Evolutionary conservation across 2,329 filamentous ascomycete species (phyloP), one percentile per base, ranked within the genome.

Genomic region (Xylogone sp.): DNA sequence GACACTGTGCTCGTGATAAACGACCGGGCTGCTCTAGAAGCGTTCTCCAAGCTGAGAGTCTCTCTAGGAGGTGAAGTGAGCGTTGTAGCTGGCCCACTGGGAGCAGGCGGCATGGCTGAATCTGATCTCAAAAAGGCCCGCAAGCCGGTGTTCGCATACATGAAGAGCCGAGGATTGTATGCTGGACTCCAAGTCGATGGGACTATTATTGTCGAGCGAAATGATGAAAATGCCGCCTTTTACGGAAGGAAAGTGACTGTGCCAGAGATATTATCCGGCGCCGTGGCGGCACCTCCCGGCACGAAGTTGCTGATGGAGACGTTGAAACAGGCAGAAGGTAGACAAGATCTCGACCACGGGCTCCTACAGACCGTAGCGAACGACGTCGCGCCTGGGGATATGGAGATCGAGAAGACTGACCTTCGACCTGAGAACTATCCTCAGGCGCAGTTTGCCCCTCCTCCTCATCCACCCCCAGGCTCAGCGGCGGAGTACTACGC

Each of bases 1-100:
- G 93, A 97, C 68, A 96, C 92, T 64, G 88, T 97, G 13, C 80
- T 97, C 8, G 88, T 97, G 31, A 92, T 97, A 65, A 97, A 96
- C 72, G 91, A 88, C 43, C 83, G 88, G 44, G 81, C 89, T 51
- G 90, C 91, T 6, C 74, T 97, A 45, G 88, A 96, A 59, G 83
- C 88, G 1, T 95, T 97, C 65, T 90, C 88, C 31, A 86, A 84
- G 52, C 74, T 93, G 3, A 82, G 87, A 49, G 84, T 90, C 50
- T 94, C 88, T 0, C 74, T 97, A 2, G 92, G 92, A 5, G 85
- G 87, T 44, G 90, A 96, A 66, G 79, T 96, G 48, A 86, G 82
- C 55, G 82, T 90, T 21, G 82, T 85, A 6, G 83, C 86, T 7
- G 92, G 92, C 1, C 92, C 92, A 0, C 79, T 94, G 3, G 83